Evolutionary conservation across 177 flowering plant species (phyloP).

Genomic region (Vitis hybrid): DNA sequence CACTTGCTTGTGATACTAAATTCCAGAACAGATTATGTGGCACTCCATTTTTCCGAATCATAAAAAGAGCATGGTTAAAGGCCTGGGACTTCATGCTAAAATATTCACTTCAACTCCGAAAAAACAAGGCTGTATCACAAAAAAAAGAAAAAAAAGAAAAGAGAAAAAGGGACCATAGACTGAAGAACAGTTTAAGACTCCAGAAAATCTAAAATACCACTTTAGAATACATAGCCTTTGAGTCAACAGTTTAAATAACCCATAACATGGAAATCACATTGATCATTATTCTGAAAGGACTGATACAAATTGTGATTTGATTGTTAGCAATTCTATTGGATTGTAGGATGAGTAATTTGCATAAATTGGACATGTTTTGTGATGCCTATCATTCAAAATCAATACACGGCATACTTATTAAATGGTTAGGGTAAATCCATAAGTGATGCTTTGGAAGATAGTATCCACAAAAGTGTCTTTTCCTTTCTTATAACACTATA

Average conservation of each 20-base stretch:
- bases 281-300: background rate
- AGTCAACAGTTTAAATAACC: too few relatives aligned
- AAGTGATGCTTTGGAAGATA: background rate
- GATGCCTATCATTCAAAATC: background rate
- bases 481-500: background rate
- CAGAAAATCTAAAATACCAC: too few relatives aligned
- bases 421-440: background rate
- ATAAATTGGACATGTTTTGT: background rate
- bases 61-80: too few relatives aligned
- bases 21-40: background rate
- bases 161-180: too few relatives aligned
- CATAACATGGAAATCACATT: background rate
- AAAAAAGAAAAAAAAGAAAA: too few relatives aligned
- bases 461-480: background rate
- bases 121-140: too few relatives aligned
- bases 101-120: too few relatives aligned
- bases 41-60: background rate
- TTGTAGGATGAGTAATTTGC: background rate
- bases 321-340: background rate
- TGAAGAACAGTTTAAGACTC: too few relatives aligned
- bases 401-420: background rate
- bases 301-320: background rate
- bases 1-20: background rate
- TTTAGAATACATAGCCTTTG: too few relatives aligned
- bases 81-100: too few relatives aligned